These are phyloP conservation scores for Schizopora paradoxa DNA, from an alignment of 1,284 basidiomycete species.

Conservation along the genomic window DNA sequence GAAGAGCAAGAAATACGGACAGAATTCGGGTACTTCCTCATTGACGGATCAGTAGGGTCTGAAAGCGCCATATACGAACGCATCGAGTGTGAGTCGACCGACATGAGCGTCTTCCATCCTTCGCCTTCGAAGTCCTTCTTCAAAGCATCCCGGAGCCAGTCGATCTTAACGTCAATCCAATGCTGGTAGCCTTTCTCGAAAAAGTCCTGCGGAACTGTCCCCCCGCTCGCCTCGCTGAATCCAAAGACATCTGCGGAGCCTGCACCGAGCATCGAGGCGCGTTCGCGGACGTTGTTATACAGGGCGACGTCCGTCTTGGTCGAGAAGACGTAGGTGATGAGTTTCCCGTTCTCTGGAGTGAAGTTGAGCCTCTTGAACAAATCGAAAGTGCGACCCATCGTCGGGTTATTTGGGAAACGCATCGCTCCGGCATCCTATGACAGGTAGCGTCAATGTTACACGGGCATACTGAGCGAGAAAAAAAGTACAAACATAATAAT, in stretches of 20 bases:
- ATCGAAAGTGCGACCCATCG: background rate
- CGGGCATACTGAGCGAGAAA: background rate
- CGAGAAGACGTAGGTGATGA: background rate
- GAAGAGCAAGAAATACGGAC: too few relatives aligned
- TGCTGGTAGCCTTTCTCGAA: too few relatives aligned
- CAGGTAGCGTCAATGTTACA: background rate
- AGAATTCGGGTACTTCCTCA: too few relatives aligned
- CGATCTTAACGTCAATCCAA: constrained; percentile 1
- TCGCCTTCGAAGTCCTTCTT: background rate
- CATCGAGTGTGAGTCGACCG: background rate
- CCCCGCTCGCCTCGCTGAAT: too few relatives aligned
- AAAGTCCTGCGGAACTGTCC: too few relatives aligned
- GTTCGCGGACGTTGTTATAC: background rate
- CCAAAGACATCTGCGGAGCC: constrained; percentile 4
- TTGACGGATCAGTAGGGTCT: constrained; percentile 19
- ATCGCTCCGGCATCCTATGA: background rate
- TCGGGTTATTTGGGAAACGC: background rate
- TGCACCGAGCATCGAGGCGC: constrained; percentile 5
- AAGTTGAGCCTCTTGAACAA: background rate
- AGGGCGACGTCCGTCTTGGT: constrained; percentile 5
- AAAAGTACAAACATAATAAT: background rate
- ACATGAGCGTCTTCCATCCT: background rate
- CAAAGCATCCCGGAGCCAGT: constrained; percentile 12
- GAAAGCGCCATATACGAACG: constrained; percentile 21
- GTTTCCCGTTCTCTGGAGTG: background rate